Percentiles rank a stretch among this genome's conserved stretches.
phyloP scores from a whole-genome alignment of 192 early-diverging fungal genomes.

The Gigaspora rosea region DNA sequence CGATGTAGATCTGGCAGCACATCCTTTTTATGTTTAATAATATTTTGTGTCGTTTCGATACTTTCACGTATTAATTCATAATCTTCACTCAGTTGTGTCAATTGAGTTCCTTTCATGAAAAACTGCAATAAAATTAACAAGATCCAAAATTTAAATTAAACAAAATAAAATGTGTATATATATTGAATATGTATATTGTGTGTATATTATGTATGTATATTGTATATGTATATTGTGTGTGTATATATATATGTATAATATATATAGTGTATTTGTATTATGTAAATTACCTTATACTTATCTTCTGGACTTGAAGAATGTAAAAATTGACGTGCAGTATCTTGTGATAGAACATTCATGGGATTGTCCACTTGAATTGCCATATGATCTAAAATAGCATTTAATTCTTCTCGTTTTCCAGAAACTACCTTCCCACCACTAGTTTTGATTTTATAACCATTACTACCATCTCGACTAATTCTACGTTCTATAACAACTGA shows the following conservation, averaged over 20 bases:
- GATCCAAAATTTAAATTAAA: neutral
- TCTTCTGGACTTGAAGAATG: slow-evolving; percentile 77
- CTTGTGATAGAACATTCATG: slow-evolving; percentile 90
- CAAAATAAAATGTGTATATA: too few relatives aligned
- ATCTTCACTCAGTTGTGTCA: slow-evolving; percentile 76
- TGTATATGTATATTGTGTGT: too few relatives aligned
- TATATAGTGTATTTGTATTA: too few relatives aligned
- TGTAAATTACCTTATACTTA: slow-evolving; percentile 73
- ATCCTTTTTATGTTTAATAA: slow-evolving; percentile 62
- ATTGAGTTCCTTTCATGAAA: slow-evolving; percentile 85
- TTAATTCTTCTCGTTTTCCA: slow-evolving; percentile 81
- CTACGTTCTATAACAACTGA: slow-evolving; percentile 82
- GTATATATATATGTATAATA: too few relatives aligned
- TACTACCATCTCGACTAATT: slow-evolving; percentile 61
- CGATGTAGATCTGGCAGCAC: slow-evolving; percentile 72
- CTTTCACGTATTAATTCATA: slow-evolving; percentile 63
- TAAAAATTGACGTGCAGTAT: slow-evolving; percentile 88
- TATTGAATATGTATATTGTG: too few relatives aligned
- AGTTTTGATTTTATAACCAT: slow-evolving; percentile 80
- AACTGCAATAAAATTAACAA: slow-evolving; percentile 46
- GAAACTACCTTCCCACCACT: slow-evolving; percentile 65
- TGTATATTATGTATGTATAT: too few relatives aligned
- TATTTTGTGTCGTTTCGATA: slow-evolving; percentile 53
- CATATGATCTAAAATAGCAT: slow-evolving; percentile 84
- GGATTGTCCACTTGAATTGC: slow-evolving; percentile 93